Conservation (phyloP, 2,329 filamentous ascomycete species). For the Sporothrix brunneoviolacea region DNA sequence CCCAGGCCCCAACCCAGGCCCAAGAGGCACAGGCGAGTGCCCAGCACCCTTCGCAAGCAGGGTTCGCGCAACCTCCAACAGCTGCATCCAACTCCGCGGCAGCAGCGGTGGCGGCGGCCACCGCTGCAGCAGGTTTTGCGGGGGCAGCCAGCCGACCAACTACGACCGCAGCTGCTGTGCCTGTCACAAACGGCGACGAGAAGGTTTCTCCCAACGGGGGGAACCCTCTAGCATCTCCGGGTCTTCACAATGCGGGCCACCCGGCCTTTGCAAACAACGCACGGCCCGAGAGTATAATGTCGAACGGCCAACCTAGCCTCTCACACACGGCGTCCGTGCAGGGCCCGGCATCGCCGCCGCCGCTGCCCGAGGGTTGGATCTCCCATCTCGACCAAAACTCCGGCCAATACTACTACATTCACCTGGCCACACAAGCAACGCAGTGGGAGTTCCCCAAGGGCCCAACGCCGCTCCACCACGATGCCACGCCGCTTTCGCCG, state of each 20-base stretch:
- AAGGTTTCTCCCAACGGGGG: conserved; percentile 24
- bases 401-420: conserved; percentile 98
- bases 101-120: conserved; percentile 13
- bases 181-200: conserved; percentile 10
- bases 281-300: conserved; percentile 39
- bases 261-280: conserved; percentile 88
- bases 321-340: conserved; percentile 39
- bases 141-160: conserved; percentile 14
- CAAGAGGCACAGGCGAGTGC: background rate
- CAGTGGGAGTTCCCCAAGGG: conserved; percentile 99
- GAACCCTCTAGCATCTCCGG: conserved; percentile 36
- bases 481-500: conserved; percentile 75
- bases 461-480: conserved; percentile 79
- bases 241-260: conserved; percentile 59
- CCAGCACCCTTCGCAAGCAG: conserved; percentile 18
- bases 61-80: conserved; percentile 5
- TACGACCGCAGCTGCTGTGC: conserved; percentile 8
- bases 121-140: conserved; percentile 14
- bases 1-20: background rate
- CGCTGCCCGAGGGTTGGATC: conserved; percentile 96
- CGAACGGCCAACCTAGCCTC: conserved; percentile 41
- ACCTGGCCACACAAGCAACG: conserved; percentile 87
- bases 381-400: conserved; percentile 92
- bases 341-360: conserved; percentile 76
- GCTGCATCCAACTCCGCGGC: conserved; percentile 12